A percentile compares a stretch with the other conserved stretches of the same genome.
phyloP scores from a whole-genome alignment of 2,329 filamentous ascomycete genomes.

The Mycosphaerella sp. region DNA sequence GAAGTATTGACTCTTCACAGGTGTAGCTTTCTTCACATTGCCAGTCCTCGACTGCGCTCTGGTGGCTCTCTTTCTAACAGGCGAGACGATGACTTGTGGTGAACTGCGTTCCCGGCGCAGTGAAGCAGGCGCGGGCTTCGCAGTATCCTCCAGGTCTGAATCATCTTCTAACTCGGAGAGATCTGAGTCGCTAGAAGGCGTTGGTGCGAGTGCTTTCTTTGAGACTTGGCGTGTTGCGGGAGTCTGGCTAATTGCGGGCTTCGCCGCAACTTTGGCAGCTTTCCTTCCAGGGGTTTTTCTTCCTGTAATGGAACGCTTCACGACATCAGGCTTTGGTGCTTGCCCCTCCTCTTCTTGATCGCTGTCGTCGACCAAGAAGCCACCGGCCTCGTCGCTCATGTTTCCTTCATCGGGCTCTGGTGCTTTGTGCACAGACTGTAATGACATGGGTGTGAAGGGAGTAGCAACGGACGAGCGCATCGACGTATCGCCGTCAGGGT shows the following conservation, averaged over 20 bases:
- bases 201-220: not conserved
- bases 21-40: no score
- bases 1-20: no score
- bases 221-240: not conserved
- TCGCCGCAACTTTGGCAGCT: slow-evolving; percentile 4
- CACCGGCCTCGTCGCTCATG: slow-evolving; percentile 24
- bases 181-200: slow-evolving; percentile 6
- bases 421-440: slow-evolving; percentile 24
- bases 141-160: not conserved
- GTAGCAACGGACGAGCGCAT: slow-evolving; percentile 10
- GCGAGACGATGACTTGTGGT: slow-evolving; percentile 25
- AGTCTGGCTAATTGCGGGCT: slow-evolving; percentile 1
- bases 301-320: not conserved
- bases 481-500: slow-evolving; percentile 26
- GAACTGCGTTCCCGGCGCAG: slow-evolving; percentile 14
- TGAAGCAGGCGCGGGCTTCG: not conserved
- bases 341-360: not conserved
- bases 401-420: slow-evolving; percentile 9
- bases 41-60: not conserved
- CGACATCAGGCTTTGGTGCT: not conserved
- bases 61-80: slow-evolving; percentile 13
- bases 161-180: slow-evolving; percentile 10
- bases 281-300: not conserved
- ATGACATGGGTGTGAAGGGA: slow-evolving; percentile 24
- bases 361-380: slow-evolving; percentile 28